A percentile compares a stretch with the other conserved stretches of the same genome.
phyloP scores from a whole-genome alignment of 805 yeast genomes.

The Candida suzukii region DNA sequence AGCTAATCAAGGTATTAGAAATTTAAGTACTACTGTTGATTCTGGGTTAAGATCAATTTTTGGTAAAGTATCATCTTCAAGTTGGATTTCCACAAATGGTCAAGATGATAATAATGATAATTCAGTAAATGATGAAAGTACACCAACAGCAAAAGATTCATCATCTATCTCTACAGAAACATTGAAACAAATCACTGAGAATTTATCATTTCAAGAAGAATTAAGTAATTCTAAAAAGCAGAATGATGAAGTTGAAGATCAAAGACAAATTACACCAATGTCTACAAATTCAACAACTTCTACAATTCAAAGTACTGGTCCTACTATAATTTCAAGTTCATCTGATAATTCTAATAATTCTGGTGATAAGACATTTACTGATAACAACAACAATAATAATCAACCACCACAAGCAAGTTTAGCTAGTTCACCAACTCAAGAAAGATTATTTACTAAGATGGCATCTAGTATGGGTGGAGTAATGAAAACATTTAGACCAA shows the following conservation, averaged over 20 bases:
- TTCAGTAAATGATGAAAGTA: not conserved
- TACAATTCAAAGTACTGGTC: conserved; percentile 3
- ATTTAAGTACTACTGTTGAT: conserved; percentile 28
- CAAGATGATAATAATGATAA: not conserved
- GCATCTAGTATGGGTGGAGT: conserved; percentile 27
- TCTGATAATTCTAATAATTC: not conserved
- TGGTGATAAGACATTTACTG: not conserved
- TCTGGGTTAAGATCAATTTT: conserved; percentile 25
- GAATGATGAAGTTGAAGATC: not conserved
- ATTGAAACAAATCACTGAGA: conserved; percentile 24
- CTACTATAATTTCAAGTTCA: not conserved
- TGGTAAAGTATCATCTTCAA: conserved; percentile 26
- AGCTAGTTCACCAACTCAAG: conserved; percentile 15
- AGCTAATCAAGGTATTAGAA: conserved; percentile 29
- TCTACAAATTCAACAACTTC: conserved; percentile 21
- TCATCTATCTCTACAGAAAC: conserved; percentile 13
- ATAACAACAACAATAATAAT: not conserved
- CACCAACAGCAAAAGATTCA: too few species aligned
- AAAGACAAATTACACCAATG: conserved; percentile 20
- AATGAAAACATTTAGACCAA: conserved; percentile 26
- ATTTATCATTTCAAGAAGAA: conserved; percentile 14
- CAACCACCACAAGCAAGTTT: not conserved
- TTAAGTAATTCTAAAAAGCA: not conserved
- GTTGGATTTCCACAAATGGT: conserved; percentile 1
- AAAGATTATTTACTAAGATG: conserved; percentile 20